phyloP scores from a whole-genome alignment of 495 filamentous ascomycete species.

The Acidomyces sp. region DNA sequence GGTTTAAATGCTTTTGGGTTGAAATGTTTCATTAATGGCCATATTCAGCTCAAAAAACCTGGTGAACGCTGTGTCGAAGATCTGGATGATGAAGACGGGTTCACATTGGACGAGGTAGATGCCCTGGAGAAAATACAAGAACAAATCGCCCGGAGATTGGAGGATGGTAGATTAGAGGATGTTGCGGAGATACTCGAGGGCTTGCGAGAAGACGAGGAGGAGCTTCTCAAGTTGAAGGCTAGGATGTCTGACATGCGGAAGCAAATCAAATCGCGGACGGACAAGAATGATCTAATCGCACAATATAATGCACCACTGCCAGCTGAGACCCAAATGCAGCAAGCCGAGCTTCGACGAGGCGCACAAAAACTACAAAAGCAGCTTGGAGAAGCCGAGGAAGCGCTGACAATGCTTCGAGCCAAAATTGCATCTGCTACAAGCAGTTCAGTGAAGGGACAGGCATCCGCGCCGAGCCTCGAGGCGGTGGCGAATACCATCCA shows the following conservation, averaged over 20 bases:
- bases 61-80: conserved; percentile 40
- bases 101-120: conserved; percentile 57
- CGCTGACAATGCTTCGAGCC: conserved; percentile 65
- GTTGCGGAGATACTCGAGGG: conserved; percentile 48
- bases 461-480: conserved; percentile 67
- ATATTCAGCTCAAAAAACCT: conserved; percentile 39
- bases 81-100: conserved; percentile 47
- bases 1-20: conserved; percentile 75
- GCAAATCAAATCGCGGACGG: conserved; percentile 45
- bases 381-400: conserved; percentile 66
- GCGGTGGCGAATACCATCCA: conserved; percentile 79
- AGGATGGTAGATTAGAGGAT: conserved; percentile 50
- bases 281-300: conserved; percentile 48
- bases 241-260: conserved; percentile 64
- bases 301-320: conserved; percentile 59
- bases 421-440: conserved; percentile 47
- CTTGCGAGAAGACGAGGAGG: conserved; percentile 49
- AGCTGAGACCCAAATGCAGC: conserved; percentile 65
- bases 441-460: conserved; percentile 26
- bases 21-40: conserved; percentile 54
- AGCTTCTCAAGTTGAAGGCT: conserved; percentile 50
- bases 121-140: conserved; percentile 47
- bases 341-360: conserved; percentile 66
- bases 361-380: conserved; percentile 57
- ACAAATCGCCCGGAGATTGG: conserved; percentile 41